phyloP scores from a whole-genome alignment of 257 asterid species.

The Plantago ovata region DNA sequence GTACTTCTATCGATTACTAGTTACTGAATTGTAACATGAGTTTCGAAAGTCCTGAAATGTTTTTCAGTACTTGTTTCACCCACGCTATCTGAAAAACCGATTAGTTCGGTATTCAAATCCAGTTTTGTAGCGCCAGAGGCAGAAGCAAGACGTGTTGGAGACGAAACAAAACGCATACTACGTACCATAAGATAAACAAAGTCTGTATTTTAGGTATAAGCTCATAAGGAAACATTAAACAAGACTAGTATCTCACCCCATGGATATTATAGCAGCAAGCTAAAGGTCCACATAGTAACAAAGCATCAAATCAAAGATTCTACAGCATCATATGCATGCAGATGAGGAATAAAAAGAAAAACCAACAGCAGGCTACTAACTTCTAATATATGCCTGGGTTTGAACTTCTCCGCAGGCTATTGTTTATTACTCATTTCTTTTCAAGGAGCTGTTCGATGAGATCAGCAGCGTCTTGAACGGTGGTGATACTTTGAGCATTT shows the following conservation, averaged over 20 bases:
- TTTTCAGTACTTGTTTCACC: too few relatives aligned
- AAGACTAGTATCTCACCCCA: conserved; percentile 13
- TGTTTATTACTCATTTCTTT: conserved; percentile 35
- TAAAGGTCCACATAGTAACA: neutral
- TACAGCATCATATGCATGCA: neutral
- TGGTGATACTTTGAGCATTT: conserved; percentile 75
- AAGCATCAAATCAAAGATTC: neutral
- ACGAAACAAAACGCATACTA: too few relatives aligned
- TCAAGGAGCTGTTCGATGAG: conserved; percentile 67
- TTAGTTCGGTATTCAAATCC: too few relatives aligned
- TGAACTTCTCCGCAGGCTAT: neutral
- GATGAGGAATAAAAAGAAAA: too few relatives aligned
- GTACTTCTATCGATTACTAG: too few relatives aligned
- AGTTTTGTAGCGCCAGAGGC: too few relatives aligned
- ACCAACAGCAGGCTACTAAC: conserved; percentile 5
- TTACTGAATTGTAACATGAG: too few relatives aligned
- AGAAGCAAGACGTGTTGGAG: too few relatives aligned
- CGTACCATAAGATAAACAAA: too few relatives aligned
- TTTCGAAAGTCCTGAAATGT: too few relatives aligned
- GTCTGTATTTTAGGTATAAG: neutral
- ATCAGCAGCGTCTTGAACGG: conserved; percentile 94
- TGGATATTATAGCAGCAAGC: conserved; percentile 5
- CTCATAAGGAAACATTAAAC: neutral
- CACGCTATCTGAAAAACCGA: too few relatives aligned
- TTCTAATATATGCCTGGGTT: conserved; percentile 21